phyloP scores from a whole-genome alignment of 257 asterid species.

The Capsicum pubescens region DNA sequence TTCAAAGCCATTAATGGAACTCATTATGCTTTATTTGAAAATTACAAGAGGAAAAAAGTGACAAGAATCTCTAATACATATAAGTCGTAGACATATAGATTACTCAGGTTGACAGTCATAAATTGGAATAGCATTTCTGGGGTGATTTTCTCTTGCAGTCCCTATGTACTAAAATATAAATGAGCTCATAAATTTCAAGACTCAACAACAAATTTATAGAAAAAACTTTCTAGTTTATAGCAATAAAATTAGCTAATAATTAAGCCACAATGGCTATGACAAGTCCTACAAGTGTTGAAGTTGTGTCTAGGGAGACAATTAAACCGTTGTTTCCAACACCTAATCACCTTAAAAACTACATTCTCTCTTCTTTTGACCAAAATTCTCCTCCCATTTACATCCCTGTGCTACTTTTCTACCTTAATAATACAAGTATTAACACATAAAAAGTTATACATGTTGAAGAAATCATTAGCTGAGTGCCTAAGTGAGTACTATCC shows the following conservation, averaged over 20 bases:
- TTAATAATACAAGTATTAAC: not conserved
- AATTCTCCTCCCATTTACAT: slow-evolving; percentile 21
- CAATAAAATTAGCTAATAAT: not conserved
- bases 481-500: slow-evolving; percentile 43
- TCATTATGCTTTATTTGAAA: not conserved
- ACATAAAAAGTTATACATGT: not conserved
- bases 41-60: not conserved
- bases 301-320: not conserved
- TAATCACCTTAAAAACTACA: not conserved
- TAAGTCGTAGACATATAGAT: not conserved
- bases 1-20: no score
- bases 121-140: not conserved
- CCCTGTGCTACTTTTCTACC: not conserved
- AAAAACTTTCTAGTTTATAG: not conserved
- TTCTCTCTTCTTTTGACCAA: not conserved
- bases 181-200: not conserved
- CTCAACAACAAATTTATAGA: not conserved
- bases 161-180: not conserved
- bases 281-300: not conserved
- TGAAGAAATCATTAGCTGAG: slow-evolving; percentile 37
- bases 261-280: not conserved
- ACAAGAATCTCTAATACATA: not conserved
- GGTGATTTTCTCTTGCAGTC: not conserved
- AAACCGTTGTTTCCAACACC: slow-evolving; percentile 11
- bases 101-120: not conserved